Evolutionary conservation across 1,284 basidiomycete species (phyloP).

Genomic region (Pterula multifida): DNA sequence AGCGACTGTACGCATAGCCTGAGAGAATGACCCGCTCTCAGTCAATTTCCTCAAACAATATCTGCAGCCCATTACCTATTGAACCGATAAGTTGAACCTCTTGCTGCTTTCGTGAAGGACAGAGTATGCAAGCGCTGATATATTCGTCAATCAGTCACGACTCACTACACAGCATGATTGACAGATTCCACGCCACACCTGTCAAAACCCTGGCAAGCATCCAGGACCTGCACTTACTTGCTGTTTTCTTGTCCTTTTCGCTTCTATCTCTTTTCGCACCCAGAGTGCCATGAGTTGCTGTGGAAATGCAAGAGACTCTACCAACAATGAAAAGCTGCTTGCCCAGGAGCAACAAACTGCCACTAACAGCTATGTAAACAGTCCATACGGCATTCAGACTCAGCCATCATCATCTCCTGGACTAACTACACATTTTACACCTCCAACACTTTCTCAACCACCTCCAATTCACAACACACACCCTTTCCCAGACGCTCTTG

Average conservation of each 20-base stretch:
- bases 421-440: not conserved
- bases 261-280: not conserved
- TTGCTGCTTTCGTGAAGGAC: not conserved
- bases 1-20: not conserved
- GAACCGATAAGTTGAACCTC: not conserved
- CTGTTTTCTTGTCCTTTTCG: not conserved
- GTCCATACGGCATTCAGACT: not conserved
- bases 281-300: slow-evolving; percentile 1
- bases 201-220: not conserved
- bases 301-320: not conserved
- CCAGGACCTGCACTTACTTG: not conserved
- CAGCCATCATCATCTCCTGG: slow-evolving; percentile 1
- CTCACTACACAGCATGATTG: not conserved
- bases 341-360: not conserved
- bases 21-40: not conserved
- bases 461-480: not conserved
- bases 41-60: not conserved
- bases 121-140: not conserved
- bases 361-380: not conserved
- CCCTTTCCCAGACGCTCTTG: not conserved
- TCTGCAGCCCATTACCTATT: not conserved
- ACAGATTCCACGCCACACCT: not conserved
- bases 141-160: not conserved
- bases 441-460: not conserved
- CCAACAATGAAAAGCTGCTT: not conserved